Conservation (phyloP, 2,329 filamentous ascomycete genomes). For the Fusarium floridanum region DNA sequence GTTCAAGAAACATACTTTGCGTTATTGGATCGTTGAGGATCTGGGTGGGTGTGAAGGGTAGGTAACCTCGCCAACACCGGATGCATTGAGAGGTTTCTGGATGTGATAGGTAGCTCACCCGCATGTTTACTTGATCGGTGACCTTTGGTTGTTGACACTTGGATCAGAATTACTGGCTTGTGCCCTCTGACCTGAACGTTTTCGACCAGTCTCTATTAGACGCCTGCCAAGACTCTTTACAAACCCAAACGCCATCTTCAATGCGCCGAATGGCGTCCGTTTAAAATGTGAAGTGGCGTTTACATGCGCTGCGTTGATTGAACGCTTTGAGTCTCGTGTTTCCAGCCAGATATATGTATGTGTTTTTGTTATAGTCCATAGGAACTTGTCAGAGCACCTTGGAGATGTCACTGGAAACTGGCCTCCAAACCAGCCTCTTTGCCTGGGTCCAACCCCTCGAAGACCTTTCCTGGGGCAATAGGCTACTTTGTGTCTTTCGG, state of each 20-base stretch:
- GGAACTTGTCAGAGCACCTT: constrained; percentile 50
- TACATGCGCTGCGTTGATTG: constrained; percentile 86
- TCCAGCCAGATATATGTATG: constrained; percentile 71
- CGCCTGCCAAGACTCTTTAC: constrained; percentile 82
- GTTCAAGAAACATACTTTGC: background rate
- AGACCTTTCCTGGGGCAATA: constrained; percentile 69
- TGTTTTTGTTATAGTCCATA: constrained; percentile 71
- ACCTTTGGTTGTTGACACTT: background rate
- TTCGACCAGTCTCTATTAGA: constrained; percentile 84
- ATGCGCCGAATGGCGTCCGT: constrained; percentile 79
- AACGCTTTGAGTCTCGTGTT: constrained; percentile 84
- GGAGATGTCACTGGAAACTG: constrained; percentile 69
- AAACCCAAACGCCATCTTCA: constrained; percentile 83
- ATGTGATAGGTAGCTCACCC: constrained; percentile 82
- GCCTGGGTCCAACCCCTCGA: constrained; percentile 80
- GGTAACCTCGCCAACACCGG: constrained; percentile 87
- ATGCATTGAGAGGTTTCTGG: constrained; percentile 78
- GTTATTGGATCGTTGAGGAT: constrained; percentile 39
- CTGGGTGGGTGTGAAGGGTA: constrained; percentile 77
- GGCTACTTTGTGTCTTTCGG: constrained; percentile 96
- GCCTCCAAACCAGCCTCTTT: constrained; percentile 78
- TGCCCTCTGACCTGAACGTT: constrained; percentile 85
- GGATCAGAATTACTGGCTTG: constrained; percentile 22
- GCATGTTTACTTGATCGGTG: constrained; percentile 74
- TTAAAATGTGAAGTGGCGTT: constrained; percentile 79